phyloP scores from a whole-genome alignment of 371 early-diverging fungal genomes.

The Hamiltosporidium tvaerminnensis region DNA sequence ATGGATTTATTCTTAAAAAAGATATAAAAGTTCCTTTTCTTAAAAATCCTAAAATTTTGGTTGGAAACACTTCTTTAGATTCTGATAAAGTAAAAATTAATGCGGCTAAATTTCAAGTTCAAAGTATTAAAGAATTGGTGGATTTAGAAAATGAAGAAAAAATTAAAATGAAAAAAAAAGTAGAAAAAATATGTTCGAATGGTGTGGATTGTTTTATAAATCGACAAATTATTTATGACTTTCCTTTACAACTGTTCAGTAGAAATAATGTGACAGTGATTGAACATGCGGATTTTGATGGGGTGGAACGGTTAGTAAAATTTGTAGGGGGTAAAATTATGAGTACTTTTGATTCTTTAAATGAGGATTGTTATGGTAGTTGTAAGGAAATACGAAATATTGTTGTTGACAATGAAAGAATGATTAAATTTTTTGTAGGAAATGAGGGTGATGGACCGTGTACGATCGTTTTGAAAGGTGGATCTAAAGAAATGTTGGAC shows the following conservation, averaged over 20 bases:
- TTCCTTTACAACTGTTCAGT: slow-evolving; percentile 91
- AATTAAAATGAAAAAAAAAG: slow-evolving; percentile 92
- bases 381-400: slow-evolving; percentile 88
- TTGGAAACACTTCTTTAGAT: slow-evolving; percentile 97
- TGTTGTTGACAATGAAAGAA: slow-evolving; percentile 80
- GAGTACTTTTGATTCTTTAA: slow-evolving; percentile 71
- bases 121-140: slow-evolving; percentile 82
- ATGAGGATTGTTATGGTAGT: slow-evolving; percentile 74
- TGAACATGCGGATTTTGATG: slow-evolving; percentile 98
- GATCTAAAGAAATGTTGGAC: slow-evolving; percentile 83
- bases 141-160: slow-evolving; percentile 93
- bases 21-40: slow-evolving; percentile 87
- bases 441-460: slow-evolving; percentile 67
- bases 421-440: slow-evolving; percentile 67
- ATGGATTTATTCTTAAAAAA: slow-evolving; percentile 92
- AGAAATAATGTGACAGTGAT: slow-evolving; percentile 82
- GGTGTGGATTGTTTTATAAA: slow-evolving; percentile 78
- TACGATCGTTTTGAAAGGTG: slow-evolving; percentile 88
- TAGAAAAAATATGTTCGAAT: slow-evolving; percentile 67
- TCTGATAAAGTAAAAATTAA: slow-evolving; percentile 98
- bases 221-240: slow-evolving; percentile 98
- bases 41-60: slow-evolving; percentile 79
- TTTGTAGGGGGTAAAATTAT: slow-evolving; percentile 74
- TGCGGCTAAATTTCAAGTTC: slow-evolving; percentile 86
- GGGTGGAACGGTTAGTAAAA: slow-evolving; percentile 78